Conservation (phyloP, 1,284 basidiomycete genomes). For the Anthracocystis setariae region DNA sequence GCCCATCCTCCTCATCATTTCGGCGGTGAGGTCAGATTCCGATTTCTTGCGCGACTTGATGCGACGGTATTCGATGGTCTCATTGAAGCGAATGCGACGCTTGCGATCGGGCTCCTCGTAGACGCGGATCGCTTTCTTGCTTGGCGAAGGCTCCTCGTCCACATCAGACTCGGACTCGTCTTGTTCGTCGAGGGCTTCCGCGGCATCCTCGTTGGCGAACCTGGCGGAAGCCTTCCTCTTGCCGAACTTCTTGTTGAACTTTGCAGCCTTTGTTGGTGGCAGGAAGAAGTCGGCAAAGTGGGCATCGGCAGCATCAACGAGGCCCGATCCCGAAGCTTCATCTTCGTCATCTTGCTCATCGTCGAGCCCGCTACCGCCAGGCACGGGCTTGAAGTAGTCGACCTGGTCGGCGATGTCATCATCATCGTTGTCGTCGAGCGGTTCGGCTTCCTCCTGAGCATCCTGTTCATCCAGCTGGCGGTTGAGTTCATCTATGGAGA, state of each 20-base stretch:
- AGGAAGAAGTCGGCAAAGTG: constrained; percentile 74
- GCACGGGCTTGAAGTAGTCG: constrained; percentile 63
- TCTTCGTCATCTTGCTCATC: constrained; percentile 37
- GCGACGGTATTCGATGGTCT: constrained; percentile 81
- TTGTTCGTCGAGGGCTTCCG: constrained; percentile 17
- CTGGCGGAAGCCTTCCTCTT: constrained; percentile 38
- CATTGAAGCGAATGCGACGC: constrained; percentile 76
- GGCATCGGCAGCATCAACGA: constrained; percentile 61
- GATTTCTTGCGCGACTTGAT: constrained; percentile 56
- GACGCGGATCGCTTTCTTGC: constrained; percentile 60
- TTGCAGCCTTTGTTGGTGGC: constrained; percentile 42
- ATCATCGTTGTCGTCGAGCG: constrained; percentile 70
- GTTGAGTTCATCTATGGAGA: constrained; percentile 89
- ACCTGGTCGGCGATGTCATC: constrained; percentile 71
- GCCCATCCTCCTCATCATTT: constrained; percentile 40
- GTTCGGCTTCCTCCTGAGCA: constrained; percentile 72
- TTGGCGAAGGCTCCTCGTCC: constrained; percentile 13
- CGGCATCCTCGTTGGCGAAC: constrained; percentile 35
- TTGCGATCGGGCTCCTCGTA: constrained; percentile 46
- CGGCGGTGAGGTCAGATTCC: constrained; percentile 37
- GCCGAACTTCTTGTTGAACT: constrained; percentile 49
- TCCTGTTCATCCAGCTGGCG: constrained; percentile 84
- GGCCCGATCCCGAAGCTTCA: constrained; percentile 13
- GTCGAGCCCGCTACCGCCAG: constrained; percentile 35
- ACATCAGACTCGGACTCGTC: constrained; percentile 19